Percentiles rank a stretch among this genome's conserved stretches.
phyloP scores from a whole-genome alignment of 2,329 filamentous ascomycete genomes.

The Cucurbitaria berberidis region DNA sequence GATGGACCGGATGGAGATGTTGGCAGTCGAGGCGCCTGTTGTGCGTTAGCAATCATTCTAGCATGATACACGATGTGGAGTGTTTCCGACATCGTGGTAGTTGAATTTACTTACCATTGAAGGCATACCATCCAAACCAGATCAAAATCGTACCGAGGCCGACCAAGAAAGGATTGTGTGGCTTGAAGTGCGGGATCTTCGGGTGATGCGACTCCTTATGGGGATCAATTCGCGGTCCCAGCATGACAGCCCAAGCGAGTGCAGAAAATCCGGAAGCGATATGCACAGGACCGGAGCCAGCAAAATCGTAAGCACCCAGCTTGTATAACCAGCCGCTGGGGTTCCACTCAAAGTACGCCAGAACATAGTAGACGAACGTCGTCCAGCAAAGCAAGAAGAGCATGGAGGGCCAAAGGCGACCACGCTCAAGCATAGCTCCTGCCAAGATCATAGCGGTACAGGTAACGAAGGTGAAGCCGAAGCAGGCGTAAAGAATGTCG shows the following conservation, averaged over 20 bases:
- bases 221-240: constrained; percentile 70
- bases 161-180: constrained; percentile 76
- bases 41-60: not conserved
- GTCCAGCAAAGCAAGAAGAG: constrained; percentile 46
- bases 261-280: constrained; percentile 75
- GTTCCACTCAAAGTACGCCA: constrained; percentile 83
- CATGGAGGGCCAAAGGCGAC: constrained; percentile 38
- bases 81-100: not conserved
- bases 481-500: constrained; percentile 43
- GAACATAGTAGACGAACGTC: constrained; percentile 45
- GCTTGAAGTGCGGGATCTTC: constrained; percentile 66
- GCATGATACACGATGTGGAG: not conserved
- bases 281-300: constrained; percentile 77
- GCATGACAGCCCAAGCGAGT: constrained; percentile 74
- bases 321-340: constrained; percentile 72
- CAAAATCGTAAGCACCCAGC: constrained; percentile 74
- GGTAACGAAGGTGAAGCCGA: constrained; percentile 46
- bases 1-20: constrained; percentile 60
- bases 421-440: constrained; percentile 44
- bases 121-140: constrained; percentile 47
- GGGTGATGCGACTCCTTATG: constrained; percentile 55
- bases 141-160: constrained; percentile 72
- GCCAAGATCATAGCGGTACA: constrained; percentile 43
- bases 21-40: constrained; percentile 52
- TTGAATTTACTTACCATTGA: constrained; percentile 49